A percentile compares a stretch with the other conserved stretches of the same genome.
These are phyloP conservation scores for Colletotrichum lini DNA, from an alignment of 2,329 filamentous ascomycete genomes.

Conservation along the genomic window DNA sequence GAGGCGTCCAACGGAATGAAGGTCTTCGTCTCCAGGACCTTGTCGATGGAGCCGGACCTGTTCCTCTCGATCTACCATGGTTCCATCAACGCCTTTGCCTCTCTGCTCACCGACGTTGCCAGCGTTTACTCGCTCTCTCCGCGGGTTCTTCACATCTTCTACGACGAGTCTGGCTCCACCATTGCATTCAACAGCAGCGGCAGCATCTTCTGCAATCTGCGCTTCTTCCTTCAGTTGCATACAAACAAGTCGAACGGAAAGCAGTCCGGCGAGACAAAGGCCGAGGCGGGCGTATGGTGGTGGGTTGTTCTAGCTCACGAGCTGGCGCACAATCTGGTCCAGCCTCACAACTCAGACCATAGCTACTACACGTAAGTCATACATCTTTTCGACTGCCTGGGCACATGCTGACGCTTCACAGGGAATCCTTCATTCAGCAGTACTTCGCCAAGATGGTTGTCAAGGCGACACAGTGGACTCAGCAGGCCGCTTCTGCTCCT, in stretches of 20 bases:
- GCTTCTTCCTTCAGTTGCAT: conserved; percentile 88
- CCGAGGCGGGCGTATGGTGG: conserved; percentile 86
- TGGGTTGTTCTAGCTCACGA: conserved; percentile 97
- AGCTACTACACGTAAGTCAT: conserved; percentile 81
- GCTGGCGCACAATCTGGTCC: conserved; percentile 92
- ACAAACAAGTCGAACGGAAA: conserved; percentile 60
- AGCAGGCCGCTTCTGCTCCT: conserved; percentile 19
- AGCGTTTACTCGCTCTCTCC: conserved; percentile 80
- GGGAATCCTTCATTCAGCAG: conserved; percentile 82
- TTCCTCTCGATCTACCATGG: conserved; percentile 75
- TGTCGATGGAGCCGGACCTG: conserved; percentile 61
- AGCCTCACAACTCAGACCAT: conserved; percentile 82
- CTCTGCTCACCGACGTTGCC: conserved; percentile 77
- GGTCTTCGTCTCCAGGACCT: conserved; percentile 76
- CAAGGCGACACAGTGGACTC: conserved; percentile 61
- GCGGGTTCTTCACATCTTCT: conserved; percentile 86
- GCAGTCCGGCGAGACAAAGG: conserved; percentile 60
- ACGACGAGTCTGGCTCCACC: conserved; percentile 82
- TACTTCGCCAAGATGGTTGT: conserved; percentile 81
- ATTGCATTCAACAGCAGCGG: conserved; percentile 94
- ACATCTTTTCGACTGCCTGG: neutral
- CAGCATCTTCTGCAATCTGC: conserved; percentile 93
- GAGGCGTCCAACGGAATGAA: conserved; percentile 80
- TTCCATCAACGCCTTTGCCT: conserved; percentile 78
- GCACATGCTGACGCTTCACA: conserved; percentile 49